Evolutionary conservation across 805 yeast genomes (phyloP), one percentile per base, ranked within the genome.

Genomic region (Lipomyces chichibuensis): DNA sequence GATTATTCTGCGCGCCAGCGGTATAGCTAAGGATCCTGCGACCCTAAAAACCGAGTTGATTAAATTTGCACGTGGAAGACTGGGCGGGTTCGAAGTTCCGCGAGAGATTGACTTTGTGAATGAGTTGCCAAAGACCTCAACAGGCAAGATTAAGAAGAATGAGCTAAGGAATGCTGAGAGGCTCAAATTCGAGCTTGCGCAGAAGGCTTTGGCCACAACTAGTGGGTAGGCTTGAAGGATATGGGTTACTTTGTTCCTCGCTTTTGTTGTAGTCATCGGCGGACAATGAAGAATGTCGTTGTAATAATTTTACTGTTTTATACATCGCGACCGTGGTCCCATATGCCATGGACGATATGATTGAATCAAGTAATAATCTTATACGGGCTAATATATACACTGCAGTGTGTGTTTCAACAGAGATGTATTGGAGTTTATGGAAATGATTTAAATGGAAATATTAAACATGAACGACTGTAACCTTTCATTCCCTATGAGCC

Each of bases 61-160:
- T 9, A 59, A 60, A 13, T 76, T 73, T 67, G 64, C 76, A 61
- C 70, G 71, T 59, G 60, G 63, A 37, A 69, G 71, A 27, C 70
- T 77, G 54, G 80, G 79, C 13, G 77, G 77, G 2, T 77, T 69
- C 66, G 79, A 77, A 66, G 75, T 77, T 7, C 80, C 80, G 9
- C 70, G 72, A 65, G 71, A 70, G 57, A 58, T 69, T 46, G 65
- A 61, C 17, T 67, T 77, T 29, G 75, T 77, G 9, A 69, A 71
- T 2, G 73, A 65, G 57, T 66, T 77, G 35, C 80, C 80, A 17
- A 76, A 78, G 69, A 77, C 80, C 6, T 75, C 79, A n/a, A 77
- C 80, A 2, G 80, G 80, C 13, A 77, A 77, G 70, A 73, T 77
- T 9, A 72, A 74, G 54, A 77, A 77, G 68, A 73, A 74, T 39